Base-by-base conservation (phyloP, 2,329 filamentous ascomycete species). In the Monosporascus sp. region DNA sequence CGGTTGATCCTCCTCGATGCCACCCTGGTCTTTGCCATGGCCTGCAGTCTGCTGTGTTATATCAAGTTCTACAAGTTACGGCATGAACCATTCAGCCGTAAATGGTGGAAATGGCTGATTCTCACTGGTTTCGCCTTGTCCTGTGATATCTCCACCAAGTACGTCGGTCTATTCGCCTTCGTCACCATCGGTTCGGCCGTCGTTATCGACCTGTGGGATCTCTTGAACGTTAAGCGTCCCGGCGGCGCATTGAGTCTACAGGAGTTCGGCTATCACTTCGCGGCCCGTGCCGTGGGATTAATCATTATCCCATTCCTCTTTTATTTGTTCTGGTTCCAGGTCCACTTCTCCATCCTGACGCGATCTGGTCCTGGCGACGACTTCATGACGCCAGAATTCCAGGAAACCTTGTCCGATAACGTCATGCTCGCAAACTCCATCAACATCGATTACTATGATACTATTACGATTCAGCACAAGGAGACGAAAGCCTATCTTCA, bases 21-120 rank as follows among this genome's bases (percentile, higher is more conserved):
- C 37, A 96, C 92, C 5, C 78, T 99, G 54, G 89, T 99, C 55
- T 84, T 97, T 58, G 91, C 93, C 71, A 97, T 99, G 91, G 91
- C 94, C 5, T 86, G 94, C 72, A 96, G 91, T 71, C 80, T 99
- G 52, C 80, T 97, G 52, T 91, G 83, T 78, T 99, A 99, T 73
- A 88, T 99, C 73, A 90, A 92, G 62, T 99, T 97, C 75, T 97
- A 97, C 79, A 99, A 97, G 80, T 78, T 93, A 61, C 84, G 94
- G 62, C 92, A 97, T 64, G 81, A 85, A 59, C 81, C 94, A 3
- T 99, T 99, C 70, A 84, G 88, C 55, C 84, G 91, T 57, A 97
- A 99, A 75, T 99, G 94, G 94, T 99, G 94, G 94, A 99, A 99
- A 74, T 99, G 94, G 94, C 82, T 99, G 54, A 84, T 99, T 57